Evolutionary conservation across 1,139 yeast species (phyloP), one percentile per base, ranked within the genome.

Genomic region (Geotrichum fermentans): DNA sequence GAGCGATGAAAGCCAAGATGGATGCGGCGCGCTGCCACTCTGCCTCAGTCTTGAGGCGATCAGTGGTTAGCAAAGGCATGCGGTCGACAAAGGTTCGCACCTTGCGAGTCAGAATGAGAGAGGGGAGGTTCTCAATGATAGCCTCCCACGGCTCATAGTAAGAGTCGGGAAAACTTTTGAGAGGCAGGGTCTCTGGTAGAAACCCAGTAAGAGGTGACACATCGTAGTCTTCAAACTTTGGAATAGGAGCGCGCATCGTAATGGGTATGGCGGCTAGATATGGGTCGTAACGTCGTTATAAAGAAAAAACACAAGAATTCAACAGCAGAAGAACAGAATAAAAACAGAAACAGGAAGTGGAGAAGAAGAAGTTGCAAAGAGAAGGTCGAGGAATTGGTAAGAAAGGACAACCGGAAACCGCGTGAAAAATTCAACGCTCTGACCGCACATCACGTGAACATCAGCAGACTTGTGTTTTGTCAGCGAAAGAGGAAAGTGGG

Each of bases 71-170:
- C 0, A 73, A 53, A 0, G 87, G 85, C 58, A 88, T 59, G 32
- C 69, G 68, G 58, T 87, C 90, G 17, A 88, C 77, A 18, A 77
- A 67, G 1, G 58, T 47, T 51, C 96, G 72, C 29, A 89, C 69
- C 52, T 80, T 71, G 55, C 77, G 77, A 4, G 94, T 78, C 55
- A 86, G 71, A 29, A 89, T 73, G 49, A 89, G 70, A 1, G 90
- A 78, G 2, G 96, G 95, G 42, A 90, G 72, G 51, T 79, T 79
- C 24, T 68, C 69, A 7, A 75, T 89, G 24, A 87, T 61, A 16
- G 63, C 61, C 62, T 90, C 97, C 97, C 97, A 90, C 2, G 87
- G 83, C 43, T 71, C 69, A 61, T 78, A 87, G 62, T 83, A 86
- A 3, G 64, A 67, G 50, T 78, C 77, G 0, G 89, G 80, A 37